phyloP scores from a whole-genome alignment of 2,329 filamentous ascomycete species.

The Acrocalymma vagum region DNA sequence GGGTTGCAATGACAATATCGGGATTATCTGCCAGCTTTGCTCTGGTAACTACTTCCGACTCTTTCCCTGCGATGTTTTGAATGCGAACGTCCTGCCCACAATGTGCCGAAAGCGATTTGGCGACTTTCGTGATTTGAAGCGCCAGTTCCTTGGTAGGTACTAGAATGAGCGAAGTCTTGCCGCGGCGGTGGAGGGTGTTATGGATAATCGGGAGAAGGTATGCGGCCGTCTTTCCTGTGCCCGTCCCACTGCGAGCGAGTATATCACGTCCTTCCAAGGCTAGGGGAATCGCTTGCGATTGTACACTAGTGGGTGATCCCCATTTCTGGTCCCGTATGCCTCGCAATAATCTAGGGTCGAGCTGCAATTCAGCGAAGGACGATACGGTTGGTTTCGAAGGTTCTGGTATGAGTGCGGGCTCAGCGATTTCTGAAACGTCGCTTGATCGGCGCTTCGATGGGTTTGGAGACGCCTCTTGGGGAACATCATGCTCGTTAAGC shows the following conservation, averaged over 20 bases:
- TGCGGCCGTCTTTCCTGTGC: conserved; percentile 96
- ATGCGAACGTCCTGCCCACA: conserved; percentile 84
- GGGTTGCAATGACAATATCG: conserved; percentile 91
- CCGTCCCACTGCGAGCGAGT: conserved; percentile 90
- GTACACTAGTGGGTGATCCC: conserved; percentile 85
- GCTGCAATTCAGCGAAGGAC: conserved; percentile 78
- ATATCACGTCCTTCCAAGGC: conserved; percentile 89
- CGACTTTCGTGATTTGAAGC: conserved; percentile 83
- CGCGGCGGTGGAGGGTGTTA: conserved; percentile 81
- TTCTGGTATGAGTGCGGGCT: conserved; percentile 17
- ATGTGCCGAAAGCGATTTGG: conserved; percentile 80
- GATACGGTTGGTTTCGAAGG: conserved; percentile 19
- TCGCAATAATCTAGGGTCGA: conserved; percentile 87
- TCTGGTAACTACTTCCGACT: conserved; percentile 87
- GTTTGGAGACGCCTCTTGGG: conserved; percentile 42
- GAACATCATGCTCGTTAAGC: conserved; percentile 57
- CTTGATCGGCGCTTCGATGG: conserved; percentile 25
- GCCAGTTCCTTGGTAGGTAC: conserved; percentile 95
- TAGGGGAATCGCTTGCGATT: conserved; percentile 86
- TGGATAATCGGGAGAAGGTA: conserved; percentile 92
- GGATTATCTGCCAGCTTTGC: conserved; percentile 86
- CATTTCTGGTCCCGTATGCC: conserved; percentile 86
- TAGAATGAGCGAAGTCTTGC: conserved; percentile 80
- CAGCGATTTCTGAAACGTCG: conserved; percentile 28
- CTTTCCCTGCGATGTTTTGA: conserved; percentile 88